Percentiles rank a stretch among this genome's conserved stretches.
Conservation (phyloP, 441 rosid species). For the Gossypium schwendimanii region DNA sequence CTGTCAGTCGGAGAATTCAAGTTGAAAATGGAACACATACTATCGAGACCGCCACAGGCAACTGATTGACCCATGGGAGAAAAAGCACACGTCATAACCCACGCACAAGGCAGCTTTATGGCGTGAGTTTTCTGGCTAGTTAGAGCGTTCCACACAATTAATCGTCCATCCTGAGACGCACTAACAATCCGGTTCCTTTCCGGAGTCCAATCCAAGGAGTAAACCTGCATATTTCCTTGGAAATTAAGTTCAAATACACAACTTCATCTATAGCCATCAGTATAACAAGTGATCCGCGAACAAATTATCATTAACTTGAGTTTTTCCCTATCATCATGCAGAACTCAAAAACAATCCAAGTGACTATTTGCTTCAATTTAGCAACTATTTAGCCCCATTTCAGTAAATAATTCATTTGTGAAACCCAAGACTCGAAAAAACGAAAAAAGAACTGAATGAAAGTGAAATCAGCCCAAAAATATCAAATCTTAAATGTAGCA, state of each 20-base stretch:
- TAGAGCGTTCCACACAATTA: slow-evolving; percentile 91
- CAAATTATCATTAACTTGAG: neutral
- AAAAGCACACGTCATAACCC: slow-evolving; percentile 99
- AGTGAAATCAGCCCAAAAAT: too few species aligned
- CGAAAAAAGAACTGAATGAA: too few species aligned
- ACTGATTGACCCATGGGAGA: slow-evolving; percentile 88
- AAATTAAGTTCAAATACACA: slow-evolving; percentile 9
- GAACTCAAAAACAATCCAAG: neutral
- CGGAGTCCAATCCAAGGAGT: slow-evolving; percentile 88
- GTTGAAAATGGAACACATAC: slow-evolving; percentile 84
- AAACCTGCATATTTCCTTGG: slow-evolving; percentile 41
- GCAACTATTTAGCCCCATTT: neutral
- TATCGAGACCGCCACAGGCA: slow-evolving; percentile 96
- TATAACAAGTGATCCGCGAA: neutral
- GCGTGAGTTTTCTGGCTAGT: slow-evolving; percentile 97
- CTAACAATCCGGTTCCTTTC: slow-evolving; percentile 87
- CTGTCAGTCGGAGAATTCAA: slow-evolving; percentile 73
- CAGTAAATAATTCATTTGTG: neutral
- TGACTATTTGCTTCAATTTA: neutral
- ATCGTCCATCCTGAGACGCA: slow-evolving; percentile 90
- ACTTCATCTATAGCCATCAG: neutral
- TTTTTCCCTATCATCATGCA: neutral
- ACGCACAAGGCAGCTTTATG: slow-evolving; percentile 89
- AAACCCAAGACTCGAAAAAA: too few species aligned
- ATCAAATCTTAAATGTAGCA: too few species aligned